Percentiles rank a stretch among this genome's conserved stretches.
phyloP scores from a whole-genome alignment of 768 basidiomycete species.

The Tylopilus plumbeoviolaceoides region DNA sequence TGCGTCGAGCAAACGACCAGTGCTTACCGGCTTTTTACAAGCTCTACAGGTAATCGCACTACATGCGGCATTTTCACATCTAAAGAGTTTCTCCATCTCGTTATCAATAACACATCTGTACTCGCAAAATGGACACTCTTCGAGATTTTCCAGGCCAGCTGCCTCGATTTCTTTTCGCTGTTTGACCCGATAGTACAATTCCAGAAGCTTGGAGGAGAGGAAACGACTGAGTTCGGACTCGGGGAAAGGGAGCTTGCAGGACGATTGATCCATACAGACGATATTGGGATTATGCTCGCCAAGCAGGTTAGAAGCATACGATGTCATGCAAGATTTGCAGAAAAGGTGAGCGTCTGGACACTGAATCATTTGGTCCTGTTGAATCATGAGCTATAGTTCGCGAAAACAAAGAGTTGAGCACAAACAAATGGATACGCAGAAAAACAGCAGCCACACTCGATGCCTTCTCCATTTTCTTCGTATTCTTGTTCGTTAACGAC shows the following conservation, averaged over 20 bases:
- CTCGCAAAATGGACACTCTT: conserved; percentile 90
- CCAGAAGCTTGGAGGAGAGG: conserved; percentile 61
- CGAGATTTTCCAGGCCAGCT: conserved; percentile 74
- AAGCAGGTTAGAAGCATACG: conserved; percentile 65
- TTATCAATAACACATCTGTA: conserved; percentile 80
- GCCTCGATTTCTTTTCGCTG: conserved; percentile 77
- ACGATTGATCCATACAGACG: conserved; percentile 79
- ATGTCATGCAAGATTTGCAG: conserved; percentile 66
- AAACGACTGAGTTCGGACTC: conserved; percentile 65
- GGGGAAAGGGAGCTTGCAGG: conserved; percentile 65
- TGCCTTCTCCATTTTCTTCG: conserved; percentile 51
- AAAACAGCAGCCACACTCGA: conserved; percentile 91
- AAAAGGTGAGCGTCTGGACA: conserved; percentile 89
- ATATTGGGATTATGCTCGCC: conserved; percentile 59
- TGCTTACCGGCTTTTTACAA: conserved; percentile 69
- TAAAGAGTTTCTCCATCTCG: conserved; percentile 55
- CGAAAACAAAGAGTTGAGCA: conserved; percentile 7
- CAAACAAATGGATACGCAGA: conserved; percentile 65
- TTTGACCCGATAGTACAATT: conserved; percentile 68
- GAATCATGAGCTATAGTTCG: not conserved
- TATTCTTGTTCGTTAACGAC: conserved; percentile 38
- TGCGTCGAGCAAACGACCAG: not conserved
- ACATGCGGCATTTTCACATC: conserved; percentile 62
- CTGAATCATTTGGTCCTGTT: conserved; percentile 79
- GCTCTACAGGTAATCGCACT: conserved; percentile 70